These are phyloP conservation scores for Eimeria falciformis DNA, from an alignment of 169 alveolate species.

Conservation along the genomic window DNA sequence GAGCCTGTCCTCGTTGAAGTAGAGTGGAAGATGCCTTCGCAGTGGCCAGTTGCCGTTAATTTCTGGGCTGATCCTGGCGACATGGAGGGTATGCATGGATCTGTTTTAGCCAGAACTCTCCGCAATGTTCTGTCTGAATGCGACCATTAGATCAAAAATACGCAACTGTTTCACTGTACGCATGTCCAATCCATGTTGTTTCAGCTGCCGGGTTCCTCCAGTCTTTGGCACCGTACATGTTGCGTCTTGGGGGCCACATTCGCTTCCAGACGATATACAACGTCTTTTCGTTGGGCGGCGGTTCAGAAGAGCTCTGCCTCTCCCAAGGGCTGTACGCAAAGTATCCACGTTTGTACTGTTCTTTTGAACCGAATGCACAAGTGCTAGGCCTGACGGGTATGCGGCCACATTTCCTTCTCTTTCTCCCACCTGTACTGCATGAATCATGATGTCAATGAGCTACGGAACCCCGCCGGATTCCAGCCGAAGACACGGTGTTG, in stretches of 20 bases:
- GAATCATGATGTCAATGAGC: background rate
- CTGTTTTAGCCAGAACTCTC: no score
- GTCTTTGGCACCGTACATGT: conserved; percentile 70
- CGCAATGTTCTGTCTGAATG: background rate
- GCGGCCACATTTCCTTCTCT: background rate
- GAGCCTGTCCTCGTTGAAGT: conserved; percentile 70
- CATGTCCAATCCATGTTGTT: conserved; percentile 2
- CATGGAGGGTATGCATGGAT: no score
- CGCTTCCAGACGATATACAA: conserved; percentile 64
- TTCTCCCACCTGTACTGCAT: background rate
- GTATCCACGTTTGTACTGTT: conserved; percentile 62
- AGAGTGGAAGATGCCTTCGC: conserved; percentile 71
- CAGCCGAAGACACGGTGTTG: no score
- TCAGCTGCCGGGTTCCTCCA: conserved; percentile 67
- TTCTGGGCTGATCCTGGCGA: conserved; percentile 77
- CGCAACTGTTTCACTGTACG: background rate
- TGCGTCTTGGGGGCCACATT: conserved; percentile 53
- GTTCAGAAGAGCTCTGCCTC: conserved; percentile 55
- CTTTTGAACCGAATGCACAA: conserved; percentile 67
- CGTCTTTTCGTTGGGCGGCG: conserved; percentile 45
- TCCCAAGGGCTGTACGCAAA: conserved; percentile 50
- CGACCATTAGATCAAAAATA: no score
- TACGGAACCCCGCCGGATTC: no score
- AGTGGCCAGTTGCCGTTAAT: conserved; percentile 73
- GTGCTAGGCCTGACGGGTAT: conserved; percentile 64